Evolutionary conservation across 805 yeast genomes (phyloP).

Genomic region (Huiozyma naganishii): DNA sequence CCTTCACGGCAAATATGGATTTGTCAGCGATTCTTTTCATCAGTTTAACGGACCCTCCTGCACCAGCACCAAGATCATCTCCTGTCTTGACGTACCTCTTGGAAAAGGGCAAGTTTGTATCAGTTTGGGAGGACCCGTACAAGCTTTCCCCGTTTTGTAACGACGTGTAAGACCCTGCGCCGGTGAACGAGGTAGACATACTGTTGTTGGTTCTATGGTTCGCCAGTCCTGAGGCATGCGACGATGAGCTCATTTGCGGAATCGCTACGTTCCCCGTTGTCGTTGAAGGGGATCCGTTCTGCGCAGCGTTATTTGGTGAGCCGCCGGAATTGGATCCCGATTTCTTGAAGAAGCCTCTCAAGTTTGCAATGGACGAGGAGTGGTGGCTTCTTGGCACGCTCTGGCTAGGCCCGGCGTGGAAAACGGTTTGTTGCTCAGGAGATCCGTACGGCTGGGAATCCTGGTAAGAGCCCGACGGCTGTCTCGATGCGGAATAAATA

Average conservation of each 20-base stretch:
- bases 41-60: conserved; percentile 82
- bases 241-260: background rate
- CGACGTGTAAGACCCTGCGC: conserved; percentile 21
- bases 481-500: conserved; percentile 28
- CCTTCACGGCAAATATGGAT: conserved; percentile 82
- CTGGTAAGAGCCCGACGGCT: conserved; percentile 19
- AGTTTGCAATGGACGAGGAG: conserved; percentile 61
- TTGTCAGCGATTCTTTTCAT: conserved; percentile 57
- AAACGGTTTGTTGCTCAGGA: conserved; percentile 26
- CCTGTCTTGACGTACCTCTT: conserved; percentile 75
- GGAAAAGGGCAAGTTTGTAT: conserved; percentile 43
- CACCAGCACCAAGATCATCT: conserved; percentile 86
- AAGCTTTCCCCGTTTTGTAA: conserved; percentile 30
- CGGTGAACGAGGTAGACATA: conserved; percentile 7
- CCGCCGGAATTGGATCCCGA: conserved; percentile 10
- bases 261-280: too few relatives aligned
- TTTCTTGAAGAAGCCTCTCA: conserved; percentile 61
- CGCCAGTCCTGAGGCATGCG: background rate
- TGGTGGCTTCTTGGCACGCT: conserved; percentile 42
- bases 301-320: background rate
- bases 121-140: conserved; percentile 27
- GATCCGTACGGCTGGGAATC: conserved; percentile 14
- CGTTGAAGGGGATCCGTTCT: background rate
- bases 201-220: background rate
- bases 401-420: conserved; percentile 23